These are phyloP conservation scores for Colletotrichum spaethianum DNA, from an alignment of 2,329 filamentous ascomycete species.

Conservation along the genomic window DNA sequence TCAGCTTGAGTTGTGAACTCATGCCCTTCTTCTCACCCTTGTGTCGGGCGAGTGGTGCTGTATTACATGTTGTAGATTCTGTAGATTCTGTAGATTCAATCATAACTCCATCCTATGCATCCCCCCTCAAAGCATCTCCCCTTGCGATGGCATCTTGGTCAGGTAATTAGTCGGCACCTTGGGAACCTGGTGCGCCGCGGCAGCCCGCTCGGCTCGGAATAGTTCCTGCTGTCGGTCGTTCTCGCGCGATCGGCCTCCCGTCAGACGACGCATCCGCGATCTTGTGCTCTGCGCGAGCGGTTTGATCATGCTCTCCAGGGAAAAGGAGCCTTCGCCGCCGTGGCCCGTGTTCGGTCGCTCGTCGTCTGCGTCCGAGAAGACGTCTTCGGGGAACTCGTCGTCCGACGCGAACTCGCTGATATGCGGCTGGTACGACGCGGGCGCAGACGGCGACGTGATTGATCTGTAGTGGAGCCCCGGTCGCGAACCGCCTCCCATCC, in stretches of 20 bases:
- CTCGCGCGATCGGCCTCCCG: slow-evolving; percentile 65
- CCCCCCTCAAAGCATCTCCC: slow-evolving; percentile 52
- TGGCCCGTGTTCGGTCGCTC: slow-evolving; percentile 60
- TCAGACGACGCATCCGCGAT: slow-evolving; percentile 73
- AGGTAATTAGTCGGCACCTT: slow-evolving; percentile 55
- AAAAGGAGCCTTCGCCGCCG: slow-evolving; percentile 65
- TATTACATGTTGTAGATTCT: slow-evolving; percentile 3
- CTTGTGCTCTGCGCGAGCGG: slow-evolving; percentile 70
- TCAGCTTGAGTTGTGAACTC: neutral
- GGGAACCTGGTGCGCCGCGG: slow-evolving; percentile 58
- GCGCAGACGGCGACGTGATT: slow-evolving; percentile 82
- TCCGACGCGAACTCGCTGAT: slow-evolving; percentile 78
- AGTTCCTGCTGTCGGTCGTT: slow-evolving; percentile 54
- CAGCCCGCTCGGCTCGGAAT: slow-evolving; percentile 50
- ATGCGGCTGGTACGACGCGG: slow-evolving; percentile 67
- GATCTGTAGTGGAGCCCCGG: slow-evolving; percentile 85
- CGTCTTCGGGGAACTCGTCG: slow-evolving; percentile 81
- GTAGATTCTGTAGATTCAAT: neutral
- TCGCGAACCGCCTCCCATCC: slow-evolving; percentile 54
- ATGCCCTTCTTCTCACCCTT: neutral
- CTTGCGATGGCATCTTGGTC: slow-evolving; percentile 51
- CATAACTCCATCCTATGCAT: neutral
- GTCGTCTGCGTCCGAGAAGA: slow-evolving; percentile 84
- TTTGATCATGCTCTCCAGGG: slow-evolving; percentile 73
- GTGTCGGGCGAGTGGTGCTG: neutral